Conservation (phyloP, 257 asterid species). For the Solanum pennellii region DNA sequence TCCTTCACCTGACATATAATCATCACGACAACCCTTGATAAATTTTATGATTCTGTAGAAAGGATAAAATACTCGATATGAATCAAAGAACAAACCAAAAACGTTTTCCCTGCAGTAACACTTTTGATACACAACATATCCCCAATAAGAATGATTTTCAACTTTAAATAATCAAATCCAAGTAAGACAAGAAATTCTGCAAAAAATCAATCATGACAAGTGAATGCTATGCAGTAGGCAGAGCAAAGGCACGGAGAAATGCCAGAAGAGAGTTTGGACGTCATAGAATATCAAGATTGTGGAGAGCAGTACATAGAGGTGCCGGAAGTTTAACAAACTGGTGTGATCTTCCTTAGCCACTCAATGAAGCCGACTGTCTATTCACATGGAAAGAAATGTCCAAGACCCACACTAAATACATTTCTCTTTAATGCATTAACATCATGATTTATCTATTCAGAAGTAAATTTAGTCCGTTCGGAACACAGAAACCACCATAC, state of each 20-base stretch:
- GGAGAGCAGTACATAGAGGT: neutral
- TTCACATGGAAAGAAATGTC: neutral
- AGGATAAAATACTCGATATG: neutral
- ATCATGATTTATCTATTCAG: neutral
- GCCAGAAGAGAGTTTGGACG: neutral
- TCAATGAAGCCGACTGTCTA: neutral
- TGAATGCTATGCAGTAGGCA: neutral
- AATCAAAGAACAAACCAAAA: neutral
- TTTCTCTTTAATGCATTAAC: neutral
- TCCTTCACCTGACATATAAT: conserved; percentile 40
- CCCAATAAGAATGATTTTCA: neutral
- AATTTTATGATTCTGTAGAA: neutral
- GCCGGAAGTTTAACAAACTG: neutral
- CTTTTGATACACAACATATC: neutral
- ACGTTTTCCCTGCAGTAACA: neutral
- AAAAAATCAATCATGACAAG: neutral
- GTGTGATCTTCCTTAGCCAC: neutral
- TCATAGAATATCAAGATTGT: neutral
- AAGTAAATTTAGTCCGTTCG: neutral
- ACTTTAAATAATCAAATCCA: neutral
- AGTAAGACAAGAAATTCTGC: neutral
- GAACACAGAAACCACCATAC: neutral
- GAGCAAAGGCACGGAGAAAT: neutral
- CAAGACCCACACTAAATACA: neutral
- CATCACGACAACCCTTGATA: neutral